phyloP scores from a whole-genome alignment of 306 rosid species.

The Pterocarpus macrocarpus region DNA sequence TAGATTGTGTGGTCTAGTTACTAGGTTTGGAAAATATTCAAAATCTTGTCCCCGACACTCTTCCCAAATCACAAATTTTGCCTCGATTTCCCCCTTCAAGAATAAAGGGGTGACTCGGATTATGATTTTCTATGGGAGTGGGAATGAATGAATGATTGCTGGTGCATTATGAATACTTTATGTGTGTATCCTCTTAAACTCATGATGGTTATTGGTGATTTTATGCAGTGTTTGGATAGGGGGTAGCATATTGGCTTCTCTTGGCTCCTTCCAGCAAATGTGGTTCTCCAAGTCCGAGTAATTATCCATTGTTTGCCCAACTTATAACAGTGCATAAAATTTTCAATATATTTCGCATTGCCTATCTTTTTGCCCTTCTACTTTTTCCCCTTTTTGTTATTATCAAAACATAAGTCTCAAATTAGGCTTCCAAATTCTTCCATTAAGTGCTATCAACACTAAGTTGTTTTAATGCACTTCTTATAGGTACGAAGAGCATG shows the following conservation, averaged over 20 bases:
- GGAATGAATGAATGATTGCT: conserved; percentile 47
- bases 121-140: conserved; percentile 1
- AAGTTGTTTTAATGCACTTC: conserved; percentile 25
- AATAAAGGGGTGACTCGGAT: conserved; percentile 45
- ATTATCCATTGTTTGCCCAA: conserved; percentile 38
- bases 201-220: conserved; percentile 40
- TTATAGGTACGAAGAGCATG: conserved; percentile 96
- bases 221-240: conserved; percentile 95
- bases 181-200: conserved; percentile 27
- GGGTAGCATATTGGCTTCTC: conserved; percentile 99
- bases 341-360: not conserved
- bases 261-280: conserved; percentile 95
- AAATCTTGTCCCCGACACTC: not conserved
- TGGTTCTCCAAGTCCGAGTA: conserved; percentile 97
- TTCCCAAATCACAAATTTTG: not conserved
- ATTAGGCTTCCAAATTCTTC: conserved; percentile 4
- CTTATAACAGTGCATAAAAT: not conserved
- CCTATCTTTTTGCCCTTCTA: not conserved
- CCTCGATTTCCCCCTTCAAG: not conserved
- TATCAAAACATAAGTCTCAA: not conserved
- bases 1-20: conserved; percentile 28
- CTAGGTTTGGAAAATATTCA: not conserved
- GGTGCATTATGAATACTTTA: conserved; percentile 1
- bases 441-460: not conserved
- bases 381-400: not conserved